phyloP scores from a whole-genome alignment of 768 basidiomycete genomes.

The Ramaria rubella region DNA sequence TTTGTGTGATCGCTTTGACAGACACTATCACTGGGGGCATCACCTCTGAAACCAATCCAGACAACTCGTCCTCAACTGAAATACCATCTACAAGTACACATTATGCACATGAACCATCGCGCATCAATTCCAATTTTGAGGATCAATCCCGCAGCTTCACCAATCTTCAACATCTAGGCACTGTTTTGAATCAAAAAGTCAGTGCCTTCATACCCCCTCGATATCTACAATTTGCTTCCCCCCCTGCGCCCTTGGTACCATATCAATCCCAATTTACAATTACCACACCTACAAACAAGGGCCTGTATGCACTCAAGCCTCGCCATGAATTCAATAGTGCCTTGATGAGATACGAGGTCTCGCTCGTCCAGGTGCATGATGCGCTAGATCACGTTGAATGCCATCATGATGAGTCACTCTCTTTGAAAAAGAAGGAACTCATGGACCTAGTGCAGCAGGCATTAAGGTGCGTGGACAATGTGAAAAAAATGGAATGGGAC shows the following conservation, averaged over 20 bases:
- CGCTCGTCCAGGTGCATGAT: neutral
- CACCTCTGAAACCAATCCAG: neutral
- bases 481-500: neutral
- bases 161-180: neutral
- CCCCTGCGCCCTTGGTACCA: no score
- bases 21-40: neutral
- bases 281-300: neutral
- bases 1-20: neutral
- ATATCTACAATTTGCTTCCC: neutral
- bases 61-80: neutral
- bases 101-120: neutral
- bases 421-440: neutral
- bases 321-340: neutral
- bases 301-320: neutral
- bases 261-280: neutral
- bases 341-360: neutral
- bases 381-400: neutral
- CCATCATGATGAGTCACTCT: neutral
- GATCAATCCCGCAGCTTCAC: neutral
- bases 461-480: neutral
- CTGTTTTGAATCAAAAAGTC: neutral
- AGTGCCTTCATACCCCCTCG: neutral
- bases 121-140: neutral
- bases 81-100: neutral
- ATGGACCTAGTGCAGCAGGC: neutral